Evolutionary conservation across 2,329 filamentous ascomycete genomes (phyloP).

Genomic region (Microcyclosporella mali): DNA sequence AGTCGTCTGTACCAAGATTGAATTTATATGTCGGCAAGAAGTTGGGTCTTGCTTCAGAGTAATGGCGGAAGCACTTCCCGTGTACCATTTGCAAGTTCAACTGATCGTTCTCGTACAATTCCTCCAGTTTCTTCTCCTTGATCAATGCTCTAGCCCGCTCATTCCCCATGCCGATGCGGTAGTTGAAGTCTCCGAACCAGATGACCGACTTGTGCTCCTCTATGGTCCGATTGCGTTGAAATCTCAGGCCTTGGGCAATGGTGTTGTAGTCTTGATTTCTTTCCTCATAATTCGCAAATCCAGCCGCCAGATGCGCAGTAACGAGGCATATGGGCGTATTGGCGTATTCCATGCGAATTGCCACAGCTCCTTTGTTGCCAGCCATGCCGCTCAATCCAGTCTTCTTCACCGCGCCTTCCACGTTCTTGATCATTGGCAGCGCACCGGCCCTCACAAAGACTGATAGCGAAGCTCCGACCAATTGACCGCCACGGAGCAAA

Average conservation of each 20-base stretch:
- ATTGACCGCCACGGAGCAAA: conserved; percentile 80
- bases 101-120: conserved; percentile 87
- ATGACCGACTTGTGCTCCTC: conserved; percentile 87
- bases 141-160: conserved; percentile 73
- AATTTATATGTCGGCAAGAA: conserved; percentile 97
- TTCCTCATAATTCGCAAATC: conserved; percentile 95
- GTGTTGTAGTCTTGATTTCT: conserved; percentile 88
- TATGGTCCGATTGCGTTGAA: conserved; percentile 84
- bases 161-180: conserved; percentile 79
- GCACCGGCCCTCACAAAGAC: conserved; percentile 80
- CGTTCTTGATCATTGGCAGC: conserved; percentile 82
- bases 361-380: conserved; percentile 95
- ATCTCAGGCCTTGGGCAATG: conserved; percentile 78
- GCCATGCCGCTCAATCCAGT: conserved; percentile 93
- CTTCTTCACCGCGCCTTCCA: conserved; percentile 94
- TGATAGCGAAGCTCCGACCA: conserved; percentile 87
- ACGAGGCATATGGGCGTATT: conserved; percentile 92
- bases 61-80: conserved; percentile 81
- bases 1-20: conserved; percentile 78
- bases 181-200: conserved; percentile 98
- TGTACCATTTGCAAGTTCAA: conserved; percentile 95
- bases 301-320: conserved; percentile 91
- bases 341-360: conserved; percentile 89
- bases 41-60: conserved; percentile 79
- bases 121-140: conserved; percentile 64